phyloP scores from a whole-genome alignment of 2,329 filamentous ascomycete genomes.

The Diaporthe sp. region DNA sequence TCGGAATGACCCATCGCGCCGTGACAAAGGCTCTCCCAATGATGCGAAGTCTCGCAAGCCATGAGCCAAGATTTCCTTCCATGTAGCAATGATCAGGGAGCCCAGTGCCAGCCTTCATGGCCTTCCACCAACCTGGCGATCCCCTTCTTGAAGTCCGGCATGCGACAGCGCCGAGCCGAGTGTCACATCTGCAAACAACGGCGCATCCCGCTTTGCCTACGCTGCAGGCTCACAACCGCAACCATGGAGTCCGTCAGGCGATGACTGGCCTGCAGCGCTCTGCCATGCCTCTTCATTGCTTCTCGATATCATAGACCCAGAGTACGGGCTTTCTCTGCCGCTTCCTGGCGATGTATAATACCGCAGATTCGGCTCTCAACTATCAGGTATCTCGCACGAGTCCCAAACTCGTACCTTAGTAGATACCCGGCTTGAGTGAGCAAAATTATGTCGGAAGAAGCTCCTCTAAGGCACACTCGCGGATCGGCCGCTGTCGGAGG shows the following conservation, averaged over 20 bases:
- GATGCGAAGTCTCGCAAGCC: too few relatives aligned
- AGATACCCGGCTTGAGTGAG: not conserved
- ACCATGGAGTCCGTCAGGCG: too few relatives aligned
- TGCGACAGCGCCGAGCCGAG: not conserved
- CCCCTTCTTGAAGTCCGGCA: too few relatives aligned
- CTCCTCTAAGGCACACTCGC: not conserved
- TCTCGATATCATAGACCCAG: not conserved
- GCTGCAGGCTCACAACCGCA: not conserved
- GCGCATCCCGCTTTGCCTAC: not conserved
- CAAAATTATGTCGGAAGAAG: too few relatives aligned
- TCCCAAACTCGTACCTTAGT: not conserved
- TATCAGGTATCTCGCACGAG: not conserved
- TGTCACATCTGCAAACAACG: not conserved
- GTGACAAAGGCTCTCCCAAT: not conserved
- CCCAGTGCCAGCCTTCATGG: not conserved
- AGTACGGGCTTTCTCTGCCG: not conserved
- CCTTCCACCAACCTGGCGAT: not conserved
- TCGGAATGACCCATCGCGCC: conserved; percentile 33
- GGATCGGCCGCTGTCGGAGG: not conserved
- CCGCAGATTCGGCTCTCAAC: not conserved
- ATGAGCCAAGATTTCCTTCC: not conserved
- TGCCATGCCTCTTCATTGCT: not conserved
- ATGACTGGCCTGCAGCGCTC: not conserved
- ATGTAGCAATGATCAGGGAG: not conserved
- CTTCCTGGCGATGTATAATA: not conserved